Evolutionary conservation across 371 early-diverging fungal genomes (phyloP), one percentile per base, ranked within the genome.

Genomic region (Mortierella sp.): DNA sequence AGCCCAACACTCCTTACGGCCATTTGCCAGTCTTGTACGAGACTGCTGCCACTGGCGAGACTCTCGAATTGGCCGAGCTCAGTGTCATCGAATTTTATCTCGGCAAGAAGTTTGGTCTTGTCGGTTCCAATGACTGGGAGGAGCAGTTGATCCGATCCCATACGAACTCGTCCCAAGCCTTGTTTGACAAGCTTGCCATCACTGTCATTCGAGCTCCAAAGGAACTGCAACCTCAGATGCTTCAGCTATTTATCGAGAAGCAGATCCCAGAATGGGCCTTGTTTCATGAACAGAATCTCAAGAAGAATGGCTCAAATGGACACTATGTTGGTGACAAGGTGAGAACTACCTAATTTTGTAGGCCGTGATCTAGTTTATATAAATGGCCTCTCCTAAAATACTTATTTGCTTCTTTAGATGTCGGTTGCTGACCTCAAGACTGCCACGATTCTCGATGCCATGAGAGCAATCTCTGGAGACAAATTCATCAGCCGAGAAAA

Each of bases 321-420:
- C 68, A 71, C 38, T 70, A 67, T 53, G 24, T 76, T 11, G 71
- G 77, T 8, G 47, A 58, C 52, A 68, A 61, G 66, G 66, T 66
- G 21, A 22, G 16, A 1, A 36, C 4, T 36, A 0, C 36, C 36
- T 3, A 36, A 6, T 6, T 0, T 36, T 36, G 7, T 36, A 1
- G 36, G 2, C 36, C 6, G 0, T 6, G 7, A 36, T 36, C 0
- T 5, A 36, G 4, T 36, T 36, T 36, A 3, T 36, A 36, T 6
- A 4, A 36, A 36, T 36, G 36, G 36, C 6, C 36, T 36, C 36
- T 3, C 36, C 36, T 36, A 47, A 52, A 52, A 52, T 21, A 8
- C 3, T 52, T 5, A 4, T 52, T 13, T 7, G 10, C 15, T 15
- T 28, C 28, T 19, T 38, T 40, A 53, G 47, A 13, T 57, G 55